Conservation (phyloP, 1,284 basidiomycete genomes). For the Apiotrichum siamense region DNA sequence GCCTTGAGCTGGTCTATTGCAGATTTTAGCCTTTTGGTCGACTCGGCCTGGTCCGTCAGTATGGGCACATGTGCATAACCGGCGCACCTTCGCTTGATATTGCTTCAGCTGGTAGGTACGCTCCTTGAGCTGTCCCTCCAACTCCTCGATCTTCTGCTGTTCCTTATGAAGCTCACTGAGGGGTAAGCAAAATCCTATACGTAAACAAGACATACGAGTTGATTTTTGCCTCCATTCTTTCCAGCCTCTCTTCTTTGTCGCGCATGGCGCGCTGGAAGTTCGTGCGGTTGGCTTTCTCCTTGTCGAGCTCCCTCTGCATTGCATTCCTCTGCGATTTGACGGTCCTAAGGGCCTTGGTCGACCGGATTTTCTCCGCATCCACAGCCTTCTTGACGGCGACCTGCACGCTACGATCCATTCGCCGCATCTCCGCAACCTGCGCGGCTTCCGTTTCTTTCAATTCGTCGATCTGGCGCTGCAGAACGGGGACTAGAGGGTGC, state of each 20-base stretch:
- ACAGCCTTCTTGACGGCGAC: slow-evolving; percentile 3
- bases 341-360: slow-evolving; percentile 11
- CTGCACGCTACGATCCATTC: slow-evolving; percentile 3
- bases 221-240: no score
- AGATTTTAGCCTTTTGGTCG: slow-evolving; percentile 20
- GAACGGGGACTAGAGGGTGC: slow-evolving; percentile 18
- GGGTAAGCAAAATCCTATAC: no score
- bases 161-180: slow-evolving; percentile 9
- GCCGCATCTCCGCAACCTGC: neutral
- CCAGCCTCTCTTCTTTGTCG: no score
- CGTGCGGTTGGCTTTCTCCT: slow-evolving; percentile 19
- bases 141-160: slow-evolving; percentile 7
- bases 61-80: neutral
- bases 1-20: slow-evolving; percentile 22
- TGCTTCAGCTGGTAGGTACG: slow-evolving; percentile 24
- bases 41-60: slow-evolving; percentile 21
- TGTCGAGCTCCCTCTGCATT: slow-evolving; percentile 23
- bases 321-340: slow-evolving; percentile 16
- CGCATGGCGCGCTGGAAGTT: slow-evolving; percentile 13
- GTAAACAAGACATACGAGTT: no score
- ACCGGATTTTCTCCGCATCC: slow-evolving; percentile 8
- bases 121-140: slow-evolving; percentile 20
- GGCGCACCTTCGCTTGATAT: slow-evolving; percentile 22
- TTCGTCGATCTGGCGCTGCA: slow-evolving; percentile 1
- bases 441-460: neutral